Evolutionary conservation across 352 stramenopile species (phyloP).

Genomic region (Albugo candida): DNA sequence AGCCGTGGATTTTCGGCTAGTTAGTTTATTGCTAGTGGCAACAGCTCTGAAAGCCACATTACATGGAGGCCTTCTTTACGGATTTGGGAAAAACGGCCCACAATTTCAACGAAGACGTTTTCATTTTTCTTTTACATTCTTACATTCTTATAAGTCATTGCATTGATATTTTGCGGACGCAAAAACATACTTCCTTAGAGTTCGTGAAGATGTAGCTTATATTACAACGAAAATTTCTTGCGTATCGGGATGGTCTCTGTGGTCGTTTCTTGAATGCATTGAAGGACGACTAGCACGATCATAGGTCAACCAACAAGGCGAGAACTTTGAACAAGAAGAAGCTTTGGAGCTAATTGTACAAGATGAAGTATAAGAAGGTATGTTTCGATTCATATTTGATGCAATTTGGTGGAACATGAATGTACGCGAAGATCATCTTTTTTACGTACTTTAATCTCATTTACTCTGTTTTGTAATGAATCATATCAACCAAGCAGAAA

Average conservation of each 20-base stretch:
- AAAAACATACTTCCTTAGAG: conserved; percentile 44
- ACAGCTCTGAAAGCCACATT: conserved; percentile 51
- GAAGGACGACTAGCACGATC: conserved; percentile 33
- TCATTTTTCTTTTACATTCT: conserved; percentile 56
- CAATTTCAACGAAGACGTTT: conserved; percentile 62
- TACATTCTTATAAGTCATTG: conserved; percentile 46
- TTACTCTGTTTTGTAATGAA: conserved; percentile 42
- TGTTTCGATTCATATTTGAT: conserved; percentile 76
- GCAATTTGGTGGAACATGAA: conserved; percentile 74
- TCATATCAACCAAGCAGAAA: conserved; percentile 25
- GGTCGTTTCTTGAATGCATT: conserved; percentile 39
- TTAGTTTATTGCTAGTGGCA: conserved; percentile 52
- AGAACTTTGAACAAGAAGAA: conserved; percentile 63
- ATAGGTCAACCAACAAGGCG: conserved; percentile 47
- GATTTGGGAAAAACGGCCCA: conserved; percentile 25
- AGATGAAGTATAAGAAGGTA: conserved; percentile 47
- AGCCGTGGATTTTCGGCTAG: conserved; percentile 65
- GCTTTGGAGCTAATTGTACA: conserved; percentile 45
- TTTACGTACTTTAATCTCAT: conserved; percentile 52
- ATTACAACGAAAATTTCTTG: conserved; percentile 49
- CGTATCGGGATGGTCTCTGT: conserved; percentile 38
- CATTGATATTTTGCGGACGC: conserved; percentile 55
- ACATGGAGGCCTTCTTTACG: conserved; percentile 45
- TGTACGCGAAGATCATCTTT: conserved; percentile 51
- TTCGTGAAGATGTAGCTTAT: conserved; percentile 57